A percentile compares a stretch with the other conserved stretches of the same genome.
phyloP scores from a whole-genome alignment of 441 rosid genomes.

The Populus tomentosa region DNA sequence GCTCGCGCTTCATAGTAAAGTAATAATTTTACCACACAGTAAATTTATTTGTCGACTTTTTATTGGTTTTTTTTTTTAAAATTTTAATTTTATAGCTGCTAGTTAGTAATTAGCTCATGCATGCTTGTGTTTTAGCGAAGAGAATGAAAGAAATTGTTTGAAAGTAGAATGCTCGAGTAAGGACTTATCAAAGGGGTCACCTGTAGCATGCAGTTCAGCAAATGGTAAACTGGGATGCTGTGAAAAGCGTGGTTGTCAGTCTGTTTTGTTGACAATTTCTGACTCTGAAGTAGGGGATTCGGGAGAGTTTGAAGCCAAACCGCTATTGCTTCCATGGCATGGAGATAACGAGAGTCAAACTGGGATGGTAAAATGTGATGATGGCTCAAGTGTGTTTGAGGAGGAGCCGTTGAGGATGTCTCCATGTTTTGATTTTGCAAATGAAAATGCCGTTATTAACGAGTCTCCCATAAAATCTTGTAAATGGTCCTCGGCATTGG shows the following conservation, averaged over 20 bases:
- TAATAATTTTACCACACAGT: not conserved
- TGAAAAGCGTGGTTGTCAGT: not conserved
- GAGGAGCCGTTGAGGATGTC: slow-evolving; percentile 15
- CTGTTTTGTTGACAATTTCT: not conserved
- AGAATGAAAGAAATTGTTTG: not conserved
- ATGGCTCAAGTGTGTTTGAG: not conserved
- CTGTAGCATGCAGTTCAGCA: slow-evolving; percentile 14
- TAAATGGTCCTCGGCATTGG: not conserved
- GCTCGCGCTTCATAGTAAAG: not conserved
- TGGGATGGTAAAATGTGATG: not conserved
- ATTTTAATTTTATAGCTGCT: not conserved
- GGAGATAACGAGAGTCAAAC: not conserved
- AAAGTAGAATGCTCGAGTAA: not conserved
- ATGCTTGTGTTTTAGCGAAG: not conserved
- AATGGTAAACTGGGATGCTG: slow-evolving; percentile 3
- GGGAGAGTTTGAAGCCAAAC: not conserved
- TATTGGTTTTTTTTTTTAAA: no score
- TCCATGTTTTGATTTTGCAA: slow-evolving; percentile 17
- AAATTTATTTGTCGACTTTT: no score
- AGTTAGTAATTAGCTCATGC: not conserved
- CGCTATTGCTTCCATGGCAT: slow-evolving; percentile 3
- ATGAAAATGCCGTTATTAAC: not conserved
- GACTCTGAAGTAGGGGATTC: not conserved
- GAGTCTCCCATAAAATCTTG: not conserved
- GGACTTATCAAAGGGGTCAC: not conserved